Evolutionary conservation across 2,329 filamentous ascomycete genomes (phyloP), one percentile per base, ranked within the genome.

Genomic region (Plectosphaerella plurivora): DNA sequence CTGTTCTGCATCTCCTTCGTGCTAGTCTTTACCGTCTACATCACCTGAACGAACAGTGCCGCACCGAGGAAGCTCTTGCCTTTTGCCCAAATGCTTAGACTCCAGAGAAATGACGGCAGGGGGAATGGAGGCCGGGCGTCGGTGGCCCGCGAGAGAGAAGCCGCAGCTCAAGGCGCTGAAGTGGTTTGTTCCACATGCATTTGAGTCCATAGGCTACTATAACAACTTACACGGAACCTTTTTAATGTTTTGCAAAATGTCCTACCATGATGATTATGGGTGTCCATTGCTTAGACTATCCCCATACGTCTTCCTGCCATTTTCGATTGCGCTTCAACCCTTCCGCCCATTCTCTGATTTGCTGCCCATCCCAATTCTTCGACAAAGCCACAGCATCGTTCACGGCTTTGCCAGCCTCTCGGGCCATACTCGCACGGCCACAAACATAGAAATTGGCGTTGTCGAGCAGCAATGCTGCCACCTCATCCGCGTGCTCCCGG

Each of bases 41-140:
- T 82, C 46, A 84, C 88, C 55, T 88, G 88, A 71, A 84, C 75
- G 73, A 79, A 81, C 51, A 86, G 86, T 0, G 82, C 83, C 0
- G 56, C 57, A 0, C 74, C 88, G 15, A 79, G 86, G 39, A 75
- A 78, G 53, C 70, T 77, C 3, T 88, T 84, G 12, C 78, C 79
- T 0, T 88, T 88, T 59, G 86, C 86, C 0, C 82, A 87, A 67
- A 77, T 77, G 41, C 69, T 89, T 3, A 71, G 16, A 76, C 66
- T 12, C 65, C 67, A 0, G 46, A 54, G 0, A 56, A 59, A 14
- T 63, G 64, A 11, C 68, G 66, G 2, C 15, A 16, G 18, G 33
- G 35, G n/a, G 25, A 37, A 33, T 66, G 61, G 11, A 65, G 63
- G 2, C 60, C 55, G 39, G 68, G 65, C 14, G 46, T 48, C 9